Evolutionary conservation across 2,329 filamentous ascomycete species (phyloP), one percentile per base, ranked within the genome.

Genomic region (Capronia americana): DNA sequence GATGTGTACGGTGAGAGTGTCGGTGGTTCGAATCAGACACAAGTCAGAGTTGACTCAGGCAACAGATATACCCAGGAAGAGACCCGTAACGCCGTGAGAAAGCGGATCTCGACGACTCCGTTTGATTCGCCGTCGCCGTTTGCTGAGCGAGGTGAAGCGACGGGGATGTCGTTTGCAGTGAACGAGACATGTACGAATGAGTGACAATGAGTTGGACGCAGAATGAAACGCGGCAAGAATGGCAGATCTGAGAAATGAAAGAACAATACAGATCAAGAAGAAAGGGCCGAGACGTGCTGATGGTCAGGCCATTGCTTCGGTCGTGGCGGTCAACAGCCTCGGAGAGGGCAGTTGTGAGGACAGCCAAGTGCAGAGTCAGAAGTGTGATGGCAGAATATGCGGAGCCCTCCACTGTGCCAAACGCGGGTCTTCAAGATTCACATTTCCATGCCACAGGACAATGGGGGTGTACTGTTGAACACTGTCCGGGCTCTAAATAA

Each of bases 331-430:
- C 30, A 28, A 26, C 23, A 44, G 32, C 46, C 48, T 44, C 46
- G 57, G 34, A 10, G 20, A 10, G 56, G 23, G 26, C 34, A 30
- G 46, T 38, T 59, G 56, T 64, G 56, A 56, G 48, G 51, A 63
- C 57, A 59, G 12, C 6, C 41, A 30, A 50, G 26, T 30, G 44
- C 24, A 24, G 4, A 11, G 48, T 28, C 7, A 53, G 44, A 50
- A 46, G 23, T 17, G 57, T 50, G 57, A 59, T 59, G 57, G 57
- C 57, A 59, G 57, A 50, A 59, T 59, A 59, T 59, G 57, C 57
- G 57, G 57, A 59, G 41, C 44, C 26, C 14, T 50, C 30, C 24
- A 48, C 44, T 12, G 23, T 34, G 44, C 48, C 44, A 51, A 61
- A 61, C 58, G 57, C 30, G 57, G 41, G 10, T 34, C 41, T 20